Base-by-base conservation (phyloP, 2,329 filamentous ascomycete species). In the Aspergillus ibericus region DNA sequence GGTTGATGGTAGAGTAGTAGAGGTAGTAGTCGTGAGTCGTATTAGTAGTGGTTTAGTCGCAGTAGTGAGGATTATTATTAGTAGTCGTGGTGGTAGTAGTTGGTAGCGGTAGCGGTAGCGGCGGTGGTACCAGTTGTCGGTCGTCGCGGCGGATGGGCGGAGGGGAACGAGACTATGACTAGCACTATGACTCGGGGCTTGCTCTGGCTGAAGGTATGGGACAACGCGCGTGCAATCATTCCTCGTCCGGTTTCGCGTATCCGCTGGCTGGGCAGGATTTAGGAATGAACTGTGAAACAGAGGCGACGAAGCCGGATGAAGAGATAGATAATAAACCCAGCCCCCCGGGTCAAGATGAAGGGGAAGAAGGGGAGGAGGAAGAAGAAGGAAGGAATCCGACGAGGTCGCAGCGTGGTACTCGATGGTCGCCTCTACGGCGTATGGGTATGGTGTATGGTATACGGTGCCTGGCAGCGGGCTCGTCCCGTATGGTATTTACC, bases 151-250 rank as follows among this genome's bases (percentile, higher is more conserved):
- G 25, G 55, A 51, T 53, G 18, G 29, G 36, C 38, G 34, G 32
- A 34, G 44, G 48, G 53, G 34, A 56, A 58, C 38, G 57, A 47
- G 54, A 59, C 56, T 40, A 58, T 47, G 38, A n/a, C n/a, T n/a
- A n/a, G n/a, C n/a, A n/a, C n/a, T n/a, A n/a, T n/a, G n/a, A n/a
- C n/a, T n/a, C n/a, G n/a, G n/a, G 22, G 22, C 22, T 25, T 25
- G 5, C 22, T 25, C 22, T 3, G 22, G 22, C 22, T 47, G 22
- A 48, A 58, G 58, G 59, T 59, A 62, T 63, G 60, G 60, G 59
- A 65, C 62, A 67, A 66, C 60, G 60, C 59, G 63, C 62, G 52
- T 62, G 51, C 64, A 65, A 64, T 65, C 63, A 65, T 65, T 65
- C 63, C 60, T 58, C 35, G 16, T 10, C 7, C 8, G 29, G 29